Evolutionary conservation across 495 filamentous ascomycete genomes (phyloP).

Genomic region (Annulohypoxylon bovei): DNA sequence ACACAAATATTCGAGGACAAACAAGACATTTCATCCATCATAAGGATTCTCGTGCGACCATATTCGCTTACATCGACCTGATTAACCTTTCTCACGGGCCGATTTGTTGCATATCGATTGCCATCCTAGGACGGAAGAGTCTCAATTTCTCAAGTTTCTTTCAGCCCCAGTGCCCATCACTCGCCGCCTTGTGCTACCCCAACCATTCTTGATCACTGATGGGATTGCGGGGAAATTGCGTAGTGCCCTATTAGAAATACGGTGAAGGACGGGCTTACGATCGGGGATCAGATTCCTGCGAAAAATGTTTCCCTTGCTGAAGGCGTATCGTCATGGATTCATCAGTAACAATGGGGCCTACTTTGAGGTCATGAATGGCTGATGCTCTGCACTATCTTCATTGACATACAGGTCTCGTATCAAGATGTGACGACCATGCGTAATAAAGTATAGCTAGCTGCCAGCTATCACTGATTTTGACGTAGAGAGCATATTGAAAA

Average conservation of each 20-base stretch:
- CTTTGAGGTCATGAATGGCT: not conserved
- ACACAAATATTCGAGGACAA: not conserved
- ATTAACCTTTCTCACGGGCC: conserved; percentile 22
- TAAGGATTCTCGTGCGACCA: not conserved
- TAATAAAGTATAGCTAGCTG: not conserved
- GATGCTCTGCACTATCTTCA: not conserved
- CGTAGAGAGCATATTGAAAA: too few species aligned
- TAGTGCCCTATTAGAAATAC: not conserved
- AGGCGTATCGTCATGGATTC: not conserved
- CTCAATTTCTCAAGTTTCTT: conserved; percentile 10
- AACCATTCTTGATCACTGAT: not conserved
- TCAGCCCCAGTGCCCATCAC: conserved; percentile 21
- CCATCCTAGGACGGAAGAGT: conserved; percentile 1
- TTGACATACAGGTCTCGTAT: not conserved
- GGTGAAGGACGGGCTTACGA: not conserved
- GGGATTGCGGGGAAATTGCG: conserved; percentile 30
- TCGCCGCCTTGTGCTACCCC: conserved; percentile 12
- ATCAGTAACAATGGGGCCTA: not conserved
- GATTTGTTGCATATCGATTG: conserved; percentile 27
- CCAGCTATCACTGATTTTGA: too few species aligned
- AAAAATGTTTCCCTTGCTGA: not conserved
- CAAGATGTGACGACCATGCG: not conserved
- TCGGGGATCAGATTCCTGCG: not conserved
- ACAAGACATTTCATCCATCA: not conserved
- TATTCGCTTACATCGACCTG: conserved; percentile 10